Conservation (phyloP, 2,329 filamentous ascomycete species). For the Sodiomyces alkalinus region DNA sequence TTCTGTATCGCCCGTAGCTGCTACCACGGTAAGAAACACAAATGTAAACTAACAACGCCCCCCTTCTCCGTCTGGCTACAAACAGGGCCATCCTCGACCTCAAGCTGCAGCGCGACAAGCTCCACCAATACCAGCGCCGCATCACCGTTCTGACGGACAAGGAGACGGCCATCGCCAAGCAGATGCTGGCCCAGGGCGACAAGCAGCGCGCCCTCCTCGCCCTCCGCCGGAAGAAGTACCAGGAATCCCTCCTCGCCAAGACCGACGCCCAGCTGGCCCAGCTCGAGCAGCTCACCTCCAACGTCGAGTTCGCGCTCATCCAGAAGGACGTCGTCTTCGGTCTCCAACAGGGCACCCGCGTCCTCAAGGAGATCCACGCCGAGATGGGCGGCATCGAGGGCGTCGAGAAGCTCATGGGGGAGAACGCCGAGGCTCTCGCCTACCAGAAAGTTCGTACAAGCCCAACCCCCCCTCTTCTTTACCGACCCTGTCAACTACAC, state of each 20-base stretch:
- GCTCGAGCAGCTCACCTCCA: slow-evolving; percentile 73
- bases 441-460: slow-evolving; percentile 77
- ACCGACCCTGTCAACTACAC: too few relatives aligned
- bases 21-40: too few relatives aligned
- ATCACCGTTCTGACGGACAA: slow-evolving; percentile 74
- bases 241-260: slow-evolving; percentile 75
- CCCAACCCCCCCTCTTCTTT: too few relatives aligned
- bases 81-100: slow-evolving; percentile 87
- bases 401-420: slow-evolving; percentile 89
- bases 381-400: slow-evolving; percentile 94
- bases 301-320: slow-evolving; percentile 89
- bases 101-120: slow-evolving; percentile 92
- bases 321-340: slow-evolving; percentile 95
- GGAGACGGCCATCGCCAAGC: slow-evolving; percentile 72
- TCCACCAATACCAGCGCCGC: slow-evolving; percentile 88
- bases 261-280: slow-evolving; percentile 91
- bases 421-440: slow-evolving; percentile 76
- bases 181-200: slow-evolving; percentile 69
- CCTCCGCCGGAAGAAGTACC: slow-evolving; percentile 89
- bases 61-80: not conserved
- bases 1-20: not conserved
- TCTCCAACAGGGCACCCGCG: slow-evolving; percentile 77
- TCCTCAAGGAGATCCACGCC: slow-evolving; percentile 78
- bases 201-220: slow-evolving; percentile 73
- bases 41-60: too few relatives aligned